Conservation (phyloP, 2,329 filamentous ascomycete species). For the Bipolaris zeicola region DNA sequence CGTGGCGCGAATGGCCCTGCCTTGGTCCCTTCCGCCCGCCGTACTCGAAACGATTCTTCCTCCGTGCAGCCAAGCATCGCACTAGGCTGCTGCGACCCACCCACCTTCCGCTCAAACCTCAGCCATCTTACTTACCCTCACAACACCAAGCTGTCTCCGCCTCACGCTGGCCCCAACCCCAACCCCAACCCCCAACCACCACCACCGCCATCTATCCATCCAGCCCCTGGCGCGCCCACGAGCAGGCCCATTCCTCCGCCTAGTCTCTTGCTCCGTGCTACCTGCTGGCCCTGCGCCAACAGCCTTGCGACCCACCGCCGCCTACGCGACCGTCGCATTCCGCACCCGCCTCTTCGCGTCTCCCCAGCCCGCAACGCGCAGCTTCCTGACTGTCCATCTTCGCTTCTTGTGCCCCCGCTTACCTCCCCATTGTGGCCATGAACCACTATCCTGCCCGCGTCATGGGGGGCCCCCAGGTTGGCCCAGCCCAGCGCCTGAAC, state of each 20-base stretch:
- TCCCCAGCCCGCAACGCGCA: slow-evolving; percentile 12
- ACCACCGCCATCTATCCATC: slow-evolving; percentile 26
- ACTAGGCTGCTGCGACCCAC: slow-evolving; percentile 22
- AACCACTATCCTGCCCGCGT: slow-evolving; percentile 78
- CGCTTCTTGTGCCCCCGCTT: not conserved
- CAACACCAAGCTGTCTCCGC: slow-evolving; percentile 20
- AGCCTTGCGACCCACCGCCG: slow-evolving; percentile 25
- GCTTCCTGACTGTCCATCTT: slow-evolving; percentile 1
- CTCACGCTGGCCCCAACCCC: slow-evolving; percentile 2
- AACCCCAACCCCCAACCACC: slow-evolving; percentile 11
- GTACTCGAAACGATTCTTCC: slow-evolving; percentile 13
- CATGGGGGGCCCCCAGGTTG: slow-evolving; percentile 64
- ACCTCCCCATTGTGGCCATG: slow-evolving; percentile 59
- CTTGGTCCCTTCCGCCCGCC: slow-evolving; percentile 9
- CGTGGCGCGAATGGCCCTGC: not conserved
- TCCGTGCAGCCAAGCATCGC: slow-evolving; percentile 20
- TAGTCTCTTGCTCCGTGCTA: not conserved
- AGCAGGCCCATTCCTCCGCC: slow-evolving; percentile 24
- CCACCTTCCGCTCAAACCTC: slow-evolving; percentile 24
- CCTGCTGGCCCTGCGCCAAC: slow-evolving; percentile 24
- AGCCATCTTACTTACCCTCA: slow-evolving; percentile 12
- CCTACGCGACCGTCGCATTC: slow-evolving; percentile 26
- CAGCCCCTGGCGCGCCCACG: slow-evolving; percentile 30
- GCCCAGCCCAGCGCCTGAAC: slow-evolving; percentile 76
- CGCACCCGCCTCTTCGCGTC: slow-evolving; percentile 12